These are phyloP conservation scores for Diaporthe capsici DNA, from an alignment of 2,329 filamentous ascomycete species.

Conservation along the genomic window DNA sequence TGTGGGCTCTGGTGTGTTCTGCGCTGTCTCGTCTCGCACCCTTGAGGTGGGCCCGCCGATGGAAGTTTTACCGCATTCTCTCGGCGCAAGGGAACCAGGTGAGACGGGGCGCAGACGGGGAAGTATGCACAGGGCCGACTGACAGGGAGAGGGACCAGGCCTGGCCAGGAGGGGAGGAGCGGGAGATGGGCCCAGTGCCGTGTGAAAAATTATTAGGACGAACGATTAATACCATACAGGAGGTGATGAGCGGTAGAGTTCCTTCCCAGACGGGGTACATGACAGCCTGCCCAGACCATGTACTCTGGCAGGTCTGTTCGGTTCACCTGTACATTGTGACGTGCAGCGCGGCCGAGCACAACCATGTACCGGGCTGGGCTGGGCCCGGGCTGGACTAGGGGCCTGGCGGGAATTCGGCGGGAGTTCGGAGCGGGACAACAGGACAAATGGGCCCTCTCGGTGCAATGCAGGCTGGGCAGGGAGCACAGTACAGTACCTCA, in stretches of 20 bases:
- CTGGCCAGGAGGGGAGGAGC: conserved; percentile 14
- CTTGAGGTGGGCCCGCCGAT: conserved; percentile 25
- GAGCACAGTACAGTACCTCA: neutral
- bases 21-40: conserved; percentile 5
- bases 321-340: neutral
- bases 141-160: neutral
- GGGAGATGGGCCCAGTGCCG: neutral
- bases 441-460: conserved; percentile 17
- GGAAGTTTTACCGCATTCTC: conserved; percentile 29
- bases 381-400: conserved; percentile 9
- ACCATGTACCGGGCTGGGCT: neutral
- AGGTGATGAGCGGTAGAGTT: conserved; percentile 9
- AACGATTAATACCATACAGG: conserved; percentile 5
- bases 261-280: conserved; percentile 3
- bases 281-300: neutral
- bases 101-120: neutral
- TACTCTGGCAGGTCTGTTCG: neutral
- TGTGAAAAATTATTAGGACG: neutral
- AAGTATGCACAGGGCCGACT: neutral
- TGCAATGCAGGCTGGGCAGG: conserved; percentile 5
- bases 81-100: conserved; percentile 23
- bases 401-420: conserved; percentile 31
- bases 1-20: conserved; percentile 16
- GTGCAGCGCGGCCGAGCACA: neutral
- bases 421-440: conserved; percentile 22